A percentile compares a stretch with the other conserved stretches of the same genome.
phyloP scores from a whole-genome alignment of 1,284 basidiomycete genomes.

The Mycocalia duriaeana region DNA sequence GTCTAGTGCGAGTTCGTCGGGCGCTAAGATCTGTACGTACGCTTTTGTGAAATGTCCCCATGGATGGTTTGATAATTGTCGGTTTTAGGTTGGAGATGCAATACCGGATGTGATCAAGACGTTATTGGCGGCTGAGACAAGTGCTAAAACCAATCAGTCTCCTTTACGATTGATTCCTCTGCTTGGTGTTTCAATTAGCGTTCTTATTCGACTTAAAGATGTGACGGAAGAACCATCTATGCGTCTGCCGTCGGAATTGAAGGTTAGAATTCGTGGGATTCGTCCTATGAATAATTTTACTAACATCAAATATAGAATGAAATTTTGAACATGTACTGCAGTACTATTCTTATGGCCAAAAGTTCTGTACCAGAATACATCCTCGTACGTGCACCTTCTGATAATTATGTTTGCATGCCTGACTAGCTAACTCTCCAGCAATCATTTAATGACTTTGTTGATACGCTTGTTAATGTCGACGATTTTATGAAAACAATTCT shows the following conservation, averaged over 20 bases:
- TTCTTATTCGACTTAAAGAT: slow-evolving; percentile 55
- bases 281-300: background rate
- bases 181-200: slow-evolving; percentile 57
- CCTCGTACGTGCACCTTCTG: slow-evolving; percentile 40
- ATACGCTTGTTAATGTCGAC: slow-evolving; percentile 40
- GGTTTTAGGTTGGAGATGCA: slow-evolving; percentile 39
- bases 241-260: slow-evolving; percentile 37
- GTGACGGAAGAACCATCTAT: slow-evolving; percentile 37
- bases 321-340: slow-evolving; percentile 49
- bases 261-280: slow-evolving; percentile 27
- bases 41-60: slow-evolving; percentile 2
- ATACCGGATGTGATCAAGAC: slow-evolving; percentile 46
- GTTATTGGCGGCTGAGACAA: slow-evolving; percentile 39
- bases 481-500: slow-evolving; percentile 51
- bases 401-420: slow-evolving; percentile 7
- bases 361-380: slow-evolving; percentile 43
- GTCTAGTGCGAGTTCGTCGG: slow-evolving; percentile 54
- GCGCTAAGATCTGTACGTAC: slow-evolving; percentile 56
- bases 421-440: slow-evolving; percentile 26
- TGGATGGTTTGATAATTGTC: slow-evolving; percentile 5
- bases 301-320: slow-evolving; percentile 32
- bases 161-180: slow-evolving; percentile 48
- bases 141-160: slow-evolving; percentile 44
- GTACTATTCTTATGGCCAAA: slow-evolving; percentile 55
- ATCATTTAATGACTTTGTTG: slow-evolving; percentile 60